Evolutionary conservation across 73 alveolate genomes (phyloP).

Genomic region (Uronychia binucleata): DNA sequence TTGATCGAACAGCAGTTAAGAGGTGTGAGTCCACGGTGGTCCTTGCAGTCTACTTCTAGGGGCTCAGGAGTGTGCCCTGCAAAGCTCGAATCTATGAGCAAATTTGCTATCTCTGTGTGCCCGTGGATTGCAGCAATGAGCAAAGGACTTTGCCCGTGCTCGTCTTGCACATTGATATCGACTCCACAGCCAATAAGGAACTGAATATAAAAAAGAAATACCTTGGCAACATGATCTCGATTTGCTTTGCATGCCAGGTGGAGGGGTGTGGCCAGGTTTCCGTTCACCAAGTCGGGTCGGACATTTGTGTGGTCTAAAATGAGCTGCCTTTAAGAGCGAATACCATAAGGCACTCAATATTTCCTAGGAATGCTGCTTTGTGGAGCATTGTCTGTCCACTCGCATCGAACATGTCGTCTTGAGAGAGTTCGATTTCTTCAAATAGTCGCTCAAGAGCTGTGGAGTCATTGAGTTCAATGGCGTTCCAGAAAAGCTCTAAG

Average conservation of each 20-base stretch:
- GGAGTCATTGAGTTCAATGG: not conserved
- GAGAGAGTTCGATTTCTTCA: not conserved
- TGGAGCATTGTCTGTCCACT: constrained; percentile 34
- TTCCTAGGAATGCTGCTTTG: constrained; percentile 42
- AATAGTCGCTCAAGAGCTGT: not conserved
- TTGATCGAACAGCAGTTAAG: constrained; percentile 55
- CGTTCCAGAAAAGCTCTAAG: not conserved
- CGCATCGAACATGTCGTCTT: constrained; percentile 5
- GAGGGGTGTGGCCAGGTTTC: constrained; percentile 52
- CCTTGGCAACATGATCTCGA: constrained; percentile 42
- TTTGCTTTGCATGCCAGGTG: constrained; percentile 60
- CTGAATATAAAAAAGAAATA: not conserved
- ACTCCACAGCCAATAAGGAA: constrained; percentile 67
- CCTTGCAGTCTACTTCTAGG: constrained; percentile 45
- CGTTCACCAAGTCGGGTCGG: constrained; percentile 50
- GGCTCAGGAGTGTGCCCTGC: constrained; percentile 69
- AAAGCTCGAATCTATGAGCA: constrained; percentile 45
- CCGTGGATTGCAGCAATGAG: constrained; percentile 60
- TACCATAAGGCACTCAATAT: constrained; percentile 34
- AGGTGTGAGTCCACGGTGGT: constrained; percentile 55
- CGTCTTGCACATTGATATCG: constrained; percentile 57
- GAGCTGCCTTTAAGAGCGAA: constrained; percentile 5
- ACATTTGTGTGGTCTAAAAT: constrained; percentile 46
- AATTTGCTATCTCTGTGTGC: constrained; percentile 32
- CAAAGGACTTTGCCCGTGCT: constrained; percentile 65